Base-by-base conservation (phyloP, 148 eudicot species). In the Rheum nobile region DNA sequence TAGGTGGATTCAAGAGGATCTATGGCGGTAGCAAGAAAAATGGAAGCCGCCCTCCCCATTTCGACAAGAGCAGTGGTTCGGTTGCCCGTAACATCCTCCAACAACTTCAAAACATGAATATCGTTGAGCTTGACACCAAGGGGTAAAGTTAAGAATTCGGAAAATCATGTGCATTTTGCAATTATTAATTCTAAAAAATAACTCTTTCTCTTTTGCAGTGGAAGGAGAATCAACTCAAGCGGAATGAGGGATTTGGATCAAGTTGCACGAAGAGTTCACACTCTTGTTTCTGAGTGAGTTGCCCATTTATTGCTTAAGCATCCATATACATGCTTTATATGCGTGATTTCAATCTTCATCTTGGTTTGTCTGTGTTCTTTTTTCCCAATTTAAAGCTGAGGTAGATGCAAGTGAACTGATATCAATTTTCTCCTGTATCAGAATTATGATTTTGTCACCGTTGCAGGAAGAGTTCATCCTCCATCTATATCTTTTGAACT, bases 231-330 rank as follows among this genome's bases (percentile, higher is more conserved):
- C 63, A 83, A 86, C 21, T 83, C 86, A 65, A 85, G 65, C 73
- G 88, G 88, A 29, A 80, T 71, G 28, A 54, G 84, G 47, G 88
- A 85, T 69, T 84, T 85, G 47, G 88, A 85, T 41, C 88, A 85
- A 77, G 88, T 85, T 75, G 88, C 86, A 37, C 84, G 88, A 39
- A 65, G 86, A 34, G 80, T 83, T 35, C 81, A 61, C 14, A 79
- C 31, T 24, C 35, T 31, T 24, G 67, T 31, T 61, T 12, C 13
- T n/a, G 21, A 47, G 52, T 47, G 52, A 47, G 52, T 47, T 16
- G 17, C 2, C 10, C 5, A 47, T 6, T 47, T 47, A 1, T 47
- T 47, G 52, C 52, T 14, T 19, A 12, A 13, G 52, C 52, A 47
- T 47, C 52, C 21, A 47, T 47, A 47, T 17, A 47, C 4, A 13